These are phyloP conservation scores for Exidia glandulosa DNA, from an alignment of 768 basidiomycete species.

Conservation along the genomic window DNA sequence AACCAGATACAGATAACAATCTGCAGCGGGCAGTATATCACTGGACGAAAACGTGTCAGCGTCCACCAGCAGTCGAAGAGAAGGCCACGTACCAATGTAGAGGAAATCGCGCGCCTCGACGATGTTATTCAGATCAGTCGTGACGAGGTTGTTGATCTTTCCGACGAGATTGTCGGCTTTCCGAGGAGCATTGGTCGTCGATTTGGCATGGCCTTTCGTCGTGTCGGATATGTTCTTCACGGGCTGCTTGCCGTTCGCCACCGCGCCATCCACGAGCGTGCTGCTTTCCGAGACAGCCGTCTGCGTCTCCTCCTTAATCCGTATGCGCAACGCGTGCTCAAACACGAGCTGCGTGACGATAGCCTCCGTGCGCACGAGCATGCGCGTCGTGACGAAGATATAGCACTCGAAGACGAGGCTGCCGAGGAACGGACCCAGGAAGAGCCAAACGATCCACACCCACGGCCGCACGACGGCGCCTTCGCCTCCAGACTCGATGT, in stretches of 20 bases:
- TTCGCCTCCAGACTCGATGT: constrained; percentile 27
- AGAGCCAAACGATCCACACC: constrained; percentile 25
- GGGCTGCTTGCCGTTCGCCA: background rate
- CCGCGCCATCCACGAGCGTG: background rate
- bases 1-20: constrained; percentile 20
- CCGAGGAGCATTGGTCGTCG: background rate
- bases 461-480: constrained; percentile 31
- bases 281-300: no score
- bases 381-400: background rate
- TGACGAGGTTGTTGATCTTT: constrained; percentile 28
- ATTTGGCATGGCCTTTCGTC: background rate
- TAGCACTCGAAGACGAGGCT: constrained; percentile 20
- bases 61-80: background rate
- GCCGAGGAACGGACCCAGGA: constrained; percentile 12
- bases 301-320: constrained; percentile 21
- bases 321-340: constrained; percentile 25
- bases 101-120: constrained; percentile 24
- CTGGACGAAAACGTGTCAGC: background rate
- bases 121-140: constrained; percentile 25
- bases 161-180: constrained; percentile 19
- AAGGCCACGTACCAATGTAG: constrained; percentile 15
- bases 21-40: constrained; percentile 11
- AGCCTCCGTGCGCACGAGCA: constrained; percentile 22
- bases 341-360: constrained; percentile 29
- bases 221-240: background rate